Evolutionary conservation across 2,329 filamentous ascomycete genomes (phyloP), one percentile per base, ranked within the genome.

Genomic region (Neopestalotiopsis sp.): DNA sequence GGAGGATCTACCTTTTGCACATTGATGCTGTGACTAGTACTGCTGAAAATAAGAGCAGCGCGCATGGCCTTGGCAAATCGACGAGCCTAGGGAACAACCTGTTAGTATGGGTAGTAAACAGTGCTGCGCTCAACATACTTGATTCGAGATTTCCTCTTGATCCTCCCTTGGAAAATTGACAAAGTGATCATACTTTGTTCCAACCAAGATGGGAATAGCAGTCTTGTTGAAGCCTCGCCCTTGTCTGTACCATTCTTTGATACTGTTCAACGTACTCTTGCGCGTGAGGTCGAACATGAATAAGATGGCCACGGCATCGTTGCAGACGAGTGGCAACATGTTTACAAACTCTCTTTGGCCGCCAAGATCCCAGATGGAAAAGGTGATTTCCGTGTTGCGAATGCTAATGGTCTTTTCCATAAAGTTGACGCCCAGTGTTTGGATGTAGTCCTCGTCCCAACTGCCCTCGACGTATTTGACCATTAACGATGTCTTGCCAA

Each of bases 331-430:
- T 28, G 96, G 96, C 71, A 99, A 86, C 96, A 99, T 99, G 85
- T 99, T 99, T 82, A 99, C 96, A 78, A 99, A 99, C 83, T 99
- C 96, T 78, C 96, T 92, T 85, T 99, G 96, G 73, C 96, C 96
- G 75, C 96, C 96, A 67, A 99, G 84, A 85, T 99, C 96, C 96
- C 96, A 99, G 79, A 99, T 99, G 71, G 94, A 97, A 83, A 99
- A 99, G 58, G 96, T 99, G 81, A 99, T 99, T 83, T 99, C 96
- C 17, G 96, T 99, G 83, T 99, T 99, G 71, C 96, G 93, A 81
- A 99, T 99, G 71, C 94, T 97, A 79, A 99, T 99, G 45, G 96
- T 99, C 88, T 99, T 99, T 82, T 99, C 96, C 96, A 99, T 99
- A 83, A 99, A 99, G 82, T 99, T 99, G 82, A 99, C 96, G 74